These are phyloP conservation scores for Vitis cinerea DNA, from an alignment of 164 flowering plant species.

Conservation along the genomic window DNA sequence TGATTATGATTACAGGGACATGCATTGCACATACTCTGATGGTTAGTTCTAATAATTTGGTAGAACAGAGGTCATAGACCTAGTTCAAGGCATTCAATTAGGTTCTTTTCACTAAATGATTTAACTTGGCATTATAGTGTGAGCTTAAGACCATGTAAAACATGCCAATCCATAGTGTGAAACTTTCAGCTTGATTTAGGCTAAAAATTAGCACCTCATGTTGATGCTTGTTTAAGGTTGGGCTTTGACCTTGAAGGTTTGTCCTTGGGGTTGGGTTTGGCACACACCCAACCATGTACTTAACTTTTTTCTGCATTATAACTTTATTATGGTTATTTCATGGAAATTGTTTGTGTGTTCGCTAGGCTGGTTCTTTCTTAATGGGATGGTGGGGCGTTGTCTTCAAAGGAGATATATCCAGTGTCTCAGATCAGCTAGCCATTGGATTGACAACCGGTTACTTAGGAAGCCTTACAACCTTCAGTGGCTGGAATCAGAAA, in stretches of 20 bases:
- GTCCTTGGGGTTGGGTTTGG: neutral
- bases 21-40: neutral
- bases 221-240: neutral
- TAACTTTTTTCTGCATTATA: too few species aligned
- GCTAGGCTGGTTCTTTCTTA: slow-evolving; percentile 85
- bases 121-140: too few species aligned
- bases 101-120: neutral
- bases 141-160: too few species aligned
- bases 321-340: neutral
- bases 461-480: slow-evolving; percentile 95
- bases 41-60: neutral
- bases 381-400: slow-evolving; percentile 98
- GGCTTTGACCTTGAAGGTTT: neutral
- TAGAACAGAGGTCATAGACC: neutral
- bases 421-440: slow-evolving; percentile 64
- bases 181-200: neutral
- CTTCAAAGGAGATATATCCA: slow-evolving; percentile 66
- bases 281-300: neutral
- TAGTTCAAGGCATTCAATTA: neutral
- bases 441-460: slow-evolving; percentile 89
- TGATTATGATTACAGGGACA: neutral
- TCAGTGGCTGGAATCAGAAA: slow-evolving; percentile 98
- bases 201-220: neutral
- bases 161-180: neutral
- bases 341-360: neutral